Evolutionary conservation across 768 basidiomycete species (phyloP), one percentile per base, ranked within the genome.

Genomic region (Russula olivacea): DNA sequence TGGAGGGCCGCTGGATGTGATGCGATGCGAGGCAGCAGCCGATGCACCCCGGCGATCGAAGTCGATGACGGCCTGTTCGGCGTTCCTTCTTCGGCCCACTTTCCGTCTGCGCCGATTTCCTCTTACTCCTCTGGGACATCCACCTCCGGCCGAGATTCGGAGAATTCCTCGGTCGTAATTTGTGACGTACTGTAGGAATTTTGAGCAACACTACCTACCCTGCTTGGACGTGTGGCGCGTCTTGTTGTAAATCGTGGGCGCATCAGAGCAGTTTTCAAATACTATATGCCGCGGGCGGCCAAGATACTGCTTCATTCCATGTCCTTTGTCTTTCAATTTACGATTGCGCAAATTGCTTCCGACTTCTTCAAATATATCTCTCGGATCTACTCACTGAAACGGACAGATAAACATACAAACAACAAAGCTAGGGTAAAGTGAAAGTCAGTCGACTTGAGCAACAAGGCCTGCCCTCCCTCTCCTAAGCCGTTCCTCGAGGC

Each of bases 401-500:
- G 38, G 38, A 36, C 30, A 40, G 55, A 57, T 49, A 32, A 51
- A 50, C 43, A 25, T 17, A 51, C 38, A 50, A 61, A 55, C 48
- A 51, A 47, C 34, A 49, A 49, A 55, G 54, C 50, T 41, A 59
- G 45, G 47, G 58, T 45, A 64, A 55, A 41, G 51, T 43, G 15
- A 43, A 23, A 4, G 72, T 74, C 66, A 86, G 60, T 86, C 85
- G 3, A 79, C 80, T 65, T 86, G 86, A 58, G 81, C 80, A 38
- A 90, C 85, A 73, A 93, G 74, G 7, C 84, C 87, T 30, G 85
- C 85, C 40, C 86, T 78, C 47, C 89, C 88, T 68, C 92, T 79
- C 70, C 76, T 80, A 52, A 93, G 85, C 61, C 90, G 78, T 43
- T 93, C 91, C 72, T 91, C 91, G 32, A 93, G 74, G 17, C 87